These are phyloP conservation scores for Beta vulgaris DNA, from an alignment of 148 eudicot genomes.

Conservation along the genomic window DNA sequence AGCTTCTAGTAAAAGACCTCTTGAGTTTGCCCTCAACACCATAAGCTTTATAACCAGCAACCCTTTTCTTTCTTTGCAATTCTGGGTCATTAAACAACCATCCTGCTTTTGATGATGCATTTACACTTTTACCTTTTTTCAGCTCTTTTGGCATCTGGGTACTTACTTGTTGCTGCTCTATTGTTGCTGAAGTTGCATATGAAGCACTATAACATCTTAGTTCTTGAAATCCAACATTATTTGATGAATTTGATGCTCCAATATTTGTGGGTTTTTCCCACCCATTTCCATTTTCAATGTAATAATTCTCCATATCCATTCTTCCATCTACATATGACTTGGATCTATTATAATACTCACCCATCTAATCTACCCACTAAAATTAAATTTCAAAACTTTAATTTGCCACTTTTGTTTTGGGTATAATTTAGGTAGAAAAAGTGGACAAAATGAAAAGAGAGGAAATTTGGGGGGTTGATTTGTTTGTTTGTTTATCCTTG, in stretches of 20 bases:
- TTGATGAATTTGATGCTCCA: neutral
- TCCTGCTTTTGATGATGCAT: constrained; percentile 37
- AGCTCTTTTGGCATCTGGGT: constrained; percentile 37
- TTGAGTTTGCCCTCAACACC: constrained; percentile 70
- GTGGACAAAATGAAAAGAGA: neutral
- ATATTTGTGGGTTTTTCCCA: neutral
- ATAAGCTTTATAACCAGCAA: constrained; percentile 68
- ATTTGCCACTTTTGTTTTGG: neutral
- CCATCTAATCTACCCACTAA: constrained; percentile 33
- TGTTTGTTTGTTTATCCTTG: neutral
- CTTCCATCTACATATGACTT: constrained; percentile 47
- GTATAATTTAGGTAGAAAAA: neutral
- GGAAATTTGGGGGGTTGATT: neutral
- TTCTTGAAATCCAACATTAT: constrained; percentile 32
- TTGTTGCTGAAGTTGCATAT: constrained; percentile 33
- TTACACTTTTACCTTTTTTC: constrained; percentile 51
- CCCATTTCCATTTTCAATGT: constrained; percentile 10
- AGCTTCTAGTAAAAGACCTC: constrained; percentile 60
- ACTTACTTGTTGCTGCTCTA: constrained; percentile 4
- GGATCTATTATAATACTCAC: constrained; percentile 51
- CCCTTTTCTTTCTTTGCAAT: constrained; percentile 72
- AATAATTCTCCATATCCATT: constrained; percentile 38
- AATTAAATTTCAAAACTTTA: neutral
- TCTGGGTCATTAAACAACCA: constrained; percentile 77
- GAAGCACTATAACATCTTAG: constrained; percentile 65